Evolutionary conservation across 2,329 filamentous ascomycete genomes (phyloP), one percentile per base, ranked within the genome.

Genomic region (Penicillium italicum): DNA sequence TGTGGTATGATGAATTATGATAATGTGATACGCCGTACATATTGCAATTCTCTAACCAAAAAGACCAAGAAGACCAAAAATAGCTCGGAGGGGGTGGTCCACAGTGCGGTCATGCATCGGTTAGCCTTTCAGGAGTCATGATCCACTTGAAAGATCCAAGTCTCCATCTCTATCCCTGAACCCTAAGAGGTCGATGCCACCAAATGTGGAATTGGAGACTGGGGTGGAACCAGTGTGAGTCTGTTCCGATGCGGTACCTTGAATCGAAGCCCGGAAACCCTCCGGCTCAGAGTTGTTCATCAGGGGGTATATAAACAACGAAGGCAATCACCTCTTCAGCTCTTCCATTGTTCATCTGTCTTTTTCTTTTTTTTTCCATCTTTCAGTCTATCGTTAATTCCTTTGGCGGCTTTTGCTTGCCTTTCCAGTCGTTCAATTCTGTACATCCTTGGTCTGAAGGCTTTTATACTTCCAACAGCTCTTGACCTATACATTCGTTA

Each of bases 281-380:
- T 18, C 50, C 45, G 51, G 41, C 24, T 46, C 24, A 36, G 8
- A 28, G 49, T 46, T 42, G 42, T 55, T 63, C 64, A 70, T n/a
- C n/a, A n/a, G n/a, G 70, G 69, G 69, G 65, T 72, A 70, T 72
- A 72, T 72, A 72, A 69, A 67, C 57, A 63, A 60, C 40, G 40
- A 43, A 38, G 59, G 62, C 62, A 62, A 59, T 68, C 64, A 61
- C 56, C 56, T 56, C 56, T 57, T 44, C 12, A 20, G 14, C 45
- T 33, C 18, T 55, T 45, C 18, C 24, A 40, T 55, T 14, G 2
- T 33, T 50, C 51, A 49, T 45, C 46, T 28, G 16, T 51, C 48
- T 55, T 57, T 59, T 49, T 61, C 53, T 63, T 58, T 65, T 6
- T 67, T 64, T 68, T 61, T 59, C 33, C 31, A 28, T 57, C 48